phyloP scores from a whole-genome alignment of 83 land plant genomes.

The Diphasiastrum complanatum region DNA sequence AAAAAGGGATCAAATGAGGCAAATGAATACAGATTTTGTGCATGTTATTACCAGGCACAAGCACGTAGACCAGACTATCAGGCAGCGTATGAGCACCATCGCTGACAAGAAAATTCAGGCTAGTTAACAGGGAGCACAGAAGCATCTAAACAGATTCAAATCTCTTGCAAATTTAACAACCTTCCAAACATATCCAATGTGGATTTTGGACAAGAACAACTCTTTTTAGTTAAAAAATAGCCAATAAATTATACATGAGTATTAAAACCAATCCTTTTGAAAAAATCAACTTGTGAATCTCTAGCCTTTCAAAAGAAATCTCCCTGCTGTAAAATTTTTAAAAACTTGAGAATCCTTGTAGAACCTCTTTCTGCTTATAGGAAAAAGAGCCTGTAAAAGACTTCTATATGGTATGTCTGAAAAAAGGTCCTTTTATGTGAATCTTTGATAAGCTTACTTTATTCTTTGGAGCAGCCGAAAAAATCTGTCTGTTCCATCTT shows the following conservation, averaged over 20 bases:
- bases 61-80: conserved; percentile 54
- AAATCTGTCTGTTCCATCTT: conserved; percentile 74
- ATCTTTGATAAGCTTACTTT: no score
- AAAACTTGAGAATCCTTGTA: no score
- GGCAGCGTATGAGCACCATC: conserved; percentile 68
- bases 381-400: neutral
- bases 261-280: no score
- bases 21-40: neutral
- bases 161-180: neutral
- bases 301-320: no score
- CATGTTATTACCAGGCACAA: conserved; percentile 57
- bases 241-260: no score
- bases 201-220: no score
- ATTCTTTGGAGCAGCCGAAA: conserved; percentile 46
- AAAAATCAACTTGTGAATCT: no score
- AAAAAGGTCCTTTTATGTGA: no score
- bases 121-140: neutral
- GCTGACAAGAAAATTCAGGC: conserved; percentile 29
- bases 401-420: neutral
- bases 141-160: neutral
- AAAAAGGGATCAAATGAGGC: neutral
- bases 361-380: no score
- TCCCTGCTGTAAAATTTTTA: no score
- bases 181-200: no score
- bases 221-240: no score